Base-by-base conservation (phyloP, 345 rosid genomes). In the Arabis alpina region DNA sequence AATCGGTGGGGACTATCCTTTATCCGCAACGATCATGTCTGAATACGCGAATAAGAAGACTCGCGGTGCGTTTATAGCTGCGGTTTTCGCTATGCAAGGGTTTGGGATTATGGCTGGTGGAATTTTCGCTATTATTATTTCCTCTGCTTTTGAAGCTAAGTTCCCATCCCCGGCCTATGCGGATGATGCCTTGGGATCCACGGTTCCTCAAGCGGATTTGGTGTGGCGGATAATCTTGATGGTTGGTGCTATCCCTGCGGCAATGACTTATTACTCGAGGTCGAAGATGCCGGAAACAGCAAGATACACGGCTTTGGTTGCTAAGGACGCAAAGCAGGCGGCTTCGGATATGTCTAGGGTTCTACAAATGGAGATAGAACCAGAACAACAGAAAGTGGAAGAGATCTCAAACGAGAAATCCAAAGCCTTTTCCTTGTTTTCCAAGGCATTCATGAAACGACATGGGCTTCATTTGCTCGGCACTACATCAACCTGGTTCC, bases 401-500 rank as follows among this genome's bases (percentile, higher is more conserved):
- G 62, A 65, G 51, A 64, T 16, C 28, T 56, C 72, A 52, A 64
- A 5, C 11, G 49, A 63, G n/a, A 64, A 70, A 43, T 14, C 54
- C 30, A 65, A 76, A 9, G 64, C 80, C 39, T 71, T 77, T 44
- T 0, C 28, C 63, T 77, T 91, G 51, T 55, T 88, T 8, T 87
- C 97, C 41, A 80, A 13, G 65, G 66, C 72, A 43, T 88, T 91
- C 82, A 54, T 88, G 49, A 82, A 59, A 6, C 85, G 84, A 27
- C 95, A 91, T 37, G 91, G 97, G 24, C 72, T 70, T 14, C 85
- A 91, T 61, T 84, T 91, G 66, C 82, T 91, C 14, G 79, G 86
- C 0, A 85, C 86, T 6, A 69, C 93, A 37, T 9, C 76, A 2
- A 54, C 81, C 0, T 88, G 97, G 97, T 82, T 91, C 61, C 84